phyloP scores from a whole-genome alignment of 179 eudicot species.

The Beta lomatogona region DNA sequence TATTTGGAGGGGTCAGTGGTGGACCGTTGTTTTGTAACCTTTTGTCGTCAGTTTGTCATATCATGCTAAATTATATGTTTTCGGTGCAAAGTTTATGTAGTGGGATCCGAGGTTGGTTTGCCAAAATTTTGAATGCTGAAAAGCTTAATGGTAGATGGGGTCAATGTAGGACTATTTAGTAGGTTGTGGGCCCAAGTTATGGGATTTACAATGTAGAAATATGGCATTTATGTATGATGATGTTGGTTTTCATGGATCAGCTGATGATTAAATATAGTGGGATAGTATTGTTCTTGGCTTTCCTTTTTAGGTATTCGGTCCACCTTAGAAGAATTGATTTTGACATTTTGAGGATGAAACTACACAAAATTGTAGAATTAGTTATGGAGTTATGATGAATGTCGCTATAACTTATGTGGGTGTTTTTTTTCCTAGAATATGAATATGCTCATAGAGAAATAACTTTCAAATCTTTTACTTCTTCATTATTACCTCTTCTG shows the following conservation, averaged over 20 bases:
- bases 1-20: neutral
- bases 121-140: neutral
- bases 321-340: neutral
- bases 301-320: conserved; percentile 15
- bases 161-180: neutral
- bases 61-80: neutral
- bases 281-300: neutral
- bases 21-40: neutral
- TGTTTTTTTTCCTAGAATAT: neutral
- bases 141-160: neutral
- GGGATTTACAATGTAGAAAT: neutral
- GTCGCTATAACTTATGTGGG: neutral
- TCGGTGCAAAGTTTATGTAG: conserved; percentile 20
- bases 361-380: neutral
- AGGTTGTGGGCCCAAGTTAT: neutral
- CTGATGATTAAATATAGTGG: conserved; percentile 13
- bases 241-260: conserved; percentile 2
- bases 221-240: conserved; percentile 8
- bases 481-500: no score
- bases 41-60: neutral
- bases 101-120: conserved; percentile 19
- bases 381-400: conserved; percentile 6
- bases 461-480: neutral
- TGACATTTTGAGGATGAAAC: neutral
- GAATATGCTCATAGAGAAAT: neutral